Percentiles rank a stretch among this genome's conserved stretches.
These are phyloP conservation scores for Circinella umbellata DNA, from an alignment of 371 early-diverging fungal species.

Conservation along the genomic window DNA sequence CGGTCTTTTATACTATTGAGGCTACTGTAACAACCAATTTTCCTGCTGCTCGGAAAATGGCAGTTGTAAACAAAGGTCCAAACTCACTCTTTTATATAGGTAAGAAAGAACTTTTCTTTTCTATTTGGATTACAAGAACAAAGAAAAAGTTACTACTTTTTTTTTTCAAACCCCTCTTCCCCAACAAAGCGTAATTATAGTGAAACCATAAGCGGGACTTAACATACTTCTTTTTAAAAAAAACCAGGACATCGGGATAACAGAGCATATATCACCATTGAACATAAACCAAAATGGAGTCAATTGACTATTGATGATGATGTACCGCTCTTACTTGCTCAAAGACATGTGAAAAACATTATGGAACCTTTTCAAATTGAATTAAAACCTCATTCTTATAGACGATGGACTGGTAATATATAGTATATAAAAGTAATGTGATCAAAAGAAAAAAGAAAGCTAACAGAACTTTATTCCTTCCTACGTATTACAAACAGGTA, in stretches of 20 bases:
- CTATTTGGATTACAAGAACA: not conserved
- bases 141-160: not conserved
- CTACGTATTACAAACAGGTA: not conserved
- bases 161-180: not conserved
- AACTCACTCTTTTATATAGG: slow-evolving; percentile 35
- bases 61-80: slow-evolving; percentile 30
- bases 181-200: too few species aligned
- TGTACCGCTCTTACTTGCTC: slow-evolving; percentile 31
- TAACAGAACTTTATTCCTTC: not conserved
- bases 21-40: slow-evolving; percentile 18
- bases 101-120: slow-evolving; percentile 15
- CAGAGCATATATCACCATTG: slow-evolving; percentile 36
- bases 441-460: not conserved
- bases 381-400: slow-evolving; percentile 35
- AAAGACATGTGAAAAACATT: slow-evolving; percentile 28
- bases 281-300: slow-evolving; percentile 45
- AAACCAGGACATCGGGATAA: slow-evolving; percentile 16
- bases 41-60: slow-evolving; percentile 14
- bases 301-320: slow-evolving; percentile 25
- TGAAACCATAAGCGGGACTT: not conserved
- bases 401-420: slow-evolving; percentile 37
- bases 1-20: slow-evolving; percentile 39
- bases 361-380: slow-evolving; percentile 44
- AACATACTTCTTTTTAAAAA: not conserved
- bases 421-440: not conserved